Percentiles rank a stretch among this genome's conserved stretches.
Conservation (phyloP, 2,329 filamentous ascomycete genomes). For the Metarhizium rileyi region DNA sequence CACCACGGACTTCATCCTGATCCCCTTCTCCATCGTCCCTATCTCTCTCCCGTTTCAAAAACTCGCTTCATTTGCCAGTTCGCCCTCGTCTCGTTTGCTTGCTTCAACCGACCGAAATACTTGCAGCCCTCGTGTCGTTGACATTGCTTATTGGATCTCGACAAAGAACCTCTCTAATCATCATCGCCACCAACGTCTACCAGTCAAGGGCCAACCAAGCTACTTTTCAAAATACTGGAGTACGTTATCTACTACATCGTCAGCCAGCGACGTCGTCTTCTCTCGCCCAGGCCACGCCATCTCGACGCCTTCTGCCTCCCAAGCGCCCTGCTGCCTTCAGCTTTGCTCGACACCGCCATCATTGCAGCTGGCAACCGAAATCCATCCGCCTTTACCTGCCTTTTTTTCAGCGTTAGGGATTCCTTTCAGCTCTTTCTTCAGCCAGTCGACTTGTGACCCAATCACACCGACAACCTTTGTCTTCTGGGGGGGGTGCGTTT, state of each 20-base stretch:
- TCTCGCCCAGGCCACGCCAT: not conserved
- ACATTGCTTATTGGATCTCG: not conserved
- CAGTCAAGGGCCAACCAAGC: no score
- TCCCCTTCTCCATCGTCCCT: no score
- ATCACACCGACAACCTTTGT: constrained; percentile 1
- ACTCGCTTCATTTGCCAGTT: no score
- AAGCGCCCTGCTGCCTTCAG: not conserved
- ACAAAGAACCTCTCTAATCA: not conserved
- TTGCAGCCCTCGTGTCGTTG: not conserved
- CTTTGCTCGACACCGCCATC: no score
- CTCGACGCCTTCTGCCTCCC: not conserved
- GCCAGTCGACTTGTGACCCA: not conserved
- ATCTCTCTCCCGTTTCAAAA: no score
- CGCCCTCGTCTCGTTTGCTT: no score
- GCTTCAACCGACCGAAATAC: not conserved
- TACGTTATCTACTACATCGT: not conserved
- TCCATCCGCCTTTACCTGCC: not conserved
- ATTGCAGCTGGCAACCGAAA: no score
- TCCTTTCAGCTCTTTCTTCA: not conserved
- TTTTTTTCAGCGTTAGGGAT: not conserved
- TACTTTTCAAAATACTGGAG: no score
- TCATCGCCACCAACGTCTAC: not conserved
- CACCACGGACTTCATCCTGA: no score
- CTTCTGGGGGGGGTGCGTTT: constrained; percentile 2
- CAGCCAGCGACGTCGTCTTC: not conserved